These are phyloP conservation scores for Solanum bukasovii DNA, from an alignment of 257 asterid genomes.

Conservation along the genomic window DNA sequence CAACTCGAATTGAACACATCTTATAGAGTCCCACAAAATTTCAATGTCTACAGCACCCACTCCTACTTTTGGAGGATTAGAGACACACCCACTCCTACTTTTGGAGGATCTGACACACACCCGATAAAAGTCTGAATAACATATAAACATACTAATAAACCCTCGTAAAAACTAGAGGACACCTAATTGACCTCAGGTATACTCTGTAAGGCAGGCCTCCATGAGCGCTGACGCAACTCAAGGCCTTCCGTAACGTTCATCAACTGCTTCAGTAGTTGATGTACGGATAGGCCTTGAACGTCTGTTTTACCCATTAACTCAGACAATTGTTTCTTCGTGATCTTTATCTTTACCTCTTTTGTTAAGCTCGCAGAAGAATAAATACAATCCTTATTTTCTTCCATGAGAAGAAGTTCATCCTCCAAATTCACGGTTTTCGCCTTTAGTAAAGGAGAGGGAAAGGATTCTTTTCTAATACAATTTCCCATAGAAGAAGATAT, in stretches of 20 bases:
- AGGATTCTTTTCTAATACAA: conserved; percentile 33
- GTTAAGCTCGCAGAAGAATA: not conserved
- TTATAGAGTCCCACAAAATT: too few species aligned
- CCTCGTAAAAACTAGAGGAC: not conserved
- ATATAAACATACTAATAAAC: too few species aligned
- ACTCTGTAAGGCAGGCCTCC: conserved; percentile 42
- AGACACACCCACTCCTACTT: too few species aligned
- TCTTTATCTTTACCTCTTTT: conserved; percentile 46
- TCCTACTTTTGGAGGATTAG: too few species aligned
- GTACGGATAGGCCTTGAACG: conserved; percentile 16
- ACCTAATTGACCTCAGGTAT: conserved; percentile 24
- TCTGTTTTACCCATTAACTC: conserved; percentile 22
- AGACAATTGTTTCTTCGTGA: conserved; percentile 50
- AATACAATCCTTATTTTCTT: not conserved
- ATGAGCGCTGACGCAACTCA: conserved; percentile 7
- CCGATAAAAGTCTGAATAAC: too few species aligned
- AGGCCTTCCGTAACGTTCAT: not conserved
- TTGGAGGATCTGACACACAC: too few species aligned
- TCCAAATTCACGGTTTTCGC: not conserved
- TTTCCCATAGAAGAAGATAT: conserved; percentile 33
- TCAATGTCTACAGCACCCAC: too few species aligned
- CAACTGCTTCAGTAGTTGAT: conserved; percentile 16
- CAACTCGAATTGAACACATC: too few species aligned
- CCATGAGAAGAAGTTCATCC: not conserved
- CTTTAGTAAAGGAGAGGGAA: too few species aligned